Evolutionary conservation across 208 protist species (phyloP), one percentile per base, ranked within the genome.

Genomic region (Balamuthia mandrillaris): DNA sequence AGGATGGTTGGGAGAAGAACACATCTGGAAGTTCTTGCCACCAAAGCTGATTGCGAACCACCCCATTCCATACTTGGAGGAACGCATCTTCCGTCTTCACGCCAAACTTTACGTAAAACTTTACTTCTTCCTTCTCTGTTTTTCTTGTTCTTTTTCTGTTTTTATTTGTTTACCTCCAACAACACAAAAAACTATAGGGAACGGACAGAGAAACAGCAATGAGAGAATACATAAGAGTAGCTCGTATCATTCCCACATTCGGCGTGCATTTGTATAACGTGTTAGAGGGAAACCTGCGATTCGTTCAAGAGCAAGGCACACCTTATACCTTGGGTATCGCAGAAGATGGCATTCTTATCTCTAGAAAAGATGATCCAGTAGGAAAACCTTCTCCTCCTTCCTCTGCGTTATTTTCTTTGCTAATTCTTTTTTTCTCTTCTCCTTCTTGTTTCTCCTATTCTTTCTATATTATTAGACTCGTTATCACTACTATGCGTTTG

Each of bases 401-500:
- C 39, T 12, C 18, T 44, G 9, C 12, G 33, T 7, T 7, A n/a
- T 31, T 78, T 4, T 78, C 35, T 4, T 4, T 78, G 7, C 10
- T 45, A 39, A 3, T 16, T 39, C 7, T 7, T 56, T 35, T n/a
- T 6, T n/a, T n/a, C n/a, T n/a, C n/a, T n/a, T n/a, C n/a, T n/a
- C n/a, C n/a, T n/a, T n/a, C n/a, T n/a, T n/a, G n/a, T 78, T 4
- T 78, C 3, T 54, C 6, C 24, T 31, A 5, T 6, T 24, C 6
- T 3, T 14, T 78, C 49, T 56, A 18, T 56, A 56, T n/a, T 18
- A 39, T 37, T 24, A 78, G 68, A 6, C 16, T 6, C 29, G 12
- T 10, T 78, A 78, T 45, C 42, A 78, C 68, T 78, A 56, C 42
- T 78, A 78, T 33, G 31, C 68, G n/a, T 78, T 27, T n/a, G 29